These are phyloP conservation scores for Globisporangium radiosum DNA, from an alignment of 352 stramenopile species.

Conservation along the genomic window DNA sequence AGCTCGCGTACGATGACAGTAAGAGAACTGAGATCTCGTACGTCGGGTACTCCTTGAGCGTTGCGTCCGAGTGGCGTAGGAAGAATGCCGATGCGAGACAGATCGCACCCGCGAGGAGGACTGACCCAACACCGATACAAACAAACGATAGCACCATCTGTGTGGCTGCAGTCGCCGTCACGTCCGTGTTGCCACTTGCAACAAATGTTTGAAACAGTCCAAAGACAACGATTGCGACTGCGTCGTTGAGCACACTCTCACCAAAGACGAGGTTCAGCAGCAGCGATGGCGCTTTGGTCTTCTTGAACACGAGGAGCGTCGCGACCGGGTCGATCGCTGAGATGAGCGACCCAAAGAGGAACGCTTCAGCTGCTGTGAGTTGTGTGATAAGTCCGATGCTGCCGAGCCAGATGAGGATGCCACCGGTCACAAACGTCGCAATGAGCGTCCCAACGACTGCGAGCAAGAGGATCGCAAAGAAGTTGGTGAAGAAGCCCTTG, in stretches of 20 bases:
- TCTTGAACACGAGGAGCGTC: conserved; percentile 76
- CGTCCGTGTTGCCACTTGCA: conserved; percentile 14
- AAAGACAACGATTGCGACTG: conserved; percentile 71
- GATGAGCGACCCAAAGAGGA: conserved; percentile 78
- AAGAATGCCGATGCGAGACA: conserved; percentile 44
- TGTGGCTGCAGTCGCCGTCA: background rate
- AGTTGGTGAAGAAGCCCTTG: conserved; percentile 52
- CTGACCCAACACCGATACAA: conserved; percentile 36
- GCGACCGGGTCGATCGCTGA: conserved; percentile 81
- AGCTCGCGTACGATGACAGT: conserved; percentile 34
- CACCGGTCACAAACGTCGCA: conserved; percentile 39
- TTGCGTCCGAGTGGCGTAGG: conserved; percentile 6
- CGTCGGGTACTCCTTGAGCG: conserved; percentile 25
- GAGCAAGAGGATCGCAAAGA: conserved; percentile 31
- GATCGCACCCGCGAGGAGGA: conserved; percentile 33
- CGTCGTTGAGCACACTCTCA: conserved; percentile 74
- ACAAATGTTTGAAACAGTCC: conserved; percentile 48
- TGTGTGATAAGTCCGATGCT: conserved; percentile 25
- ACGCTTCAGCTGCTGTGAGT: conserved; percentile 49
- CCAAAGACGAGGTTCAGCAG: conserved; percentile 88
- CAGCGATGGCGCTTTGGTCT: conserved; percentile 29
- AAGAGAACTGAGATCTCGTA: conserved; percentile 70
- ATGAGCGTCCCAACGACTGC: conserved; percentile 47
- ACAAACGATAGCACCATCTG: conserved; percentile 26
- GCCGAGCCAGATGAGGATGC: conserved; percentile 35